Evolutionary conservation across 305 asterid genomes (phyloP).

Genomic region (Rubia balearica): DNA sequence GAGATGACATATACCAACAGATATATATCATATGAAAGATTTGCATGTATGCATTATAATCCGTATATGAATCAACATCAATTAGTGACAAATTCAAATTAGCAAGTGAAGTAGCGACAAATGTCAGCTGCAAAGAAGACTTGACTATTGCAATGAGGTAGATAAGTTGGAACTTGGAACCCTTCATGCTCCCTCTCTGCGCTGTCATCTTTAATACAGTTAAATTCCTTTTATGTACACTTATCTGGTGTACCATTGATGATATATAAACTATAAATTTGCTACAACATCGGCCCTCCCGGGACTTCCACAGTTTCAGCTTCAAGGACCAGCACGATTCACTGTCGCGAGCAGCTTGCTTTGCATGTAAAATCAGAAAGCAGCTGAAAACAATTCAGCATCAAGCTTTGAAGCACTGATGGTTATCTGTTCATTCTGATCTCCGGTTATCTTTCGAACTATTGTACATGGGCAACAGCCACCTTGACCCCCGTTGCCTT

Average conservation of each 20-base stretch:
- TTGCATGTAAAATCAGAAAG: conserved; percentile 31
- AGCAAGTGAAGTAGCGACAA: background rate
- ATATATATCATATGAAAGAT: too few species aligned
- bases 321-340: background rate
- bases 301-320: conserved; percentile 12
- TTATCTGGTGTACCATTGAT: conserved; percentile 9
- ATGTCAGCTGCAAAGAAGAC: background rate
- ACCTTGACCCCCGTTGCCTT: conserved; percentile 54
- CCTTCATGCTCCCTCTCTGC: background rate
- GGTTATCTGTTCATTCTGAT: conserved; percentile 49
- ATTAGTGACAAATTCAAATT: background rate
- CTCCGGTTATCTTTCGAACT: conserved; percentile 64
- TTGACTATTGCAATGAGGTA: background rate
- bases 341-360: conserved; percentile 23
- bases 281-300: conserved; percentile 29
- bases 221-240: conserved; percentile 13
- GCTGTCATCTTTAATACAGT: background rate
- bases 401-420: background rate
- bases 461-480: conserved; percentile 68
- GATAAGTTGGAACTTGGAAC: too few species aligned
- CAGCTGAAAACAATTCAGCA: conserved; percentile 27
- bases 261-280: conserved; percentile 20
- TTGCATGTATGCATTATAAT: background rate
- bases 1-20: too few species aligned
- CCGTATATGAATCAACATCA: background rate